Base-by-base conservation (phyloP, 768 basidiomycete species). In the Tylopilus plumbeoviolaceoides region DNA sequence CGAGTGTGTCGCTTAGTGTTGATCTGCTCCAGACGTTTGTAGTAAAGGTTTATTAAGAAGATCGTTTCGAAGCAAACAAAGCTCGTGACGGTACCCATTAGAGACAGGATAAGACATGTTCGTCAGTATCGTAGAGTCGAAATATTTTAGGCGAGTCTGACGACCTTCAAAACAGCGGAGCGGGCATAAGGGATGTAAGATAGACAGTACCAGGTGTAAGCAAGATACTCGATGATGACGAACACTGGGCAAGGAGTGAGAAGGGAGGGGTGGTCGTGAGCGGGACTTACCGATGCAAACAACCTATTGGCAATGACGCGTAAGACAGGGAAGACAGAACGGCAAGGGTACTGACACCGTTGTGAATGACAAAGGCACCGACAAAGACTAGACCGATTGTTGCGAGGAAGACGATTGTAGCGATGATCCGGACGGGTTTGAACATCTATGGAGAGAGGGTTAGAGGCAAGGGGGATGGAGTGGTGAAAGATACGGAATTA, bases 171-270 rank as follows among this genome's bases (percentile, higher is more conserved):
- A 40, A 90, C 81, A 12, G 85, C 85, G 2, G 82, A 66, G 50
- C 93, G 80, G 3, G 94, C 94, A 62, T 95, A 95, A 3, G 94
- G 94, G 60, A 98, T 91, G 73, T 95, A 97, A 7, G 85, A 87
- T 28, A 89, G 71, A 47, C 80, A 83, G 68, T 89, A 95, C 92
- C 93, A 97, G 20, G 87, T 83, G 70, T 88, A 95, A 7, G 93
- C 94, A 52, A 95, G 76, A 70, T 90, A 95, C 69, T 95, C 85
- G 69, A 97, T 75, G 71, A 95, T 78, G 54, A 97, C 94, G 68
- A 97, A 91, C 53, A 93, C 90, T 91, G 71, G 14, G 12, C 27
- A 9, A 30, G 15, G 31, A 2, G 38, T 47, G 30, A 41, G n/a
- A n/a, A 11, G 46, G 27, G 33, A 38, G 18, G 25, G 25, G 8